Conservation (phyloP, 176 grass and related monocot genomes). For the Pontederia paniculata region DNA sequence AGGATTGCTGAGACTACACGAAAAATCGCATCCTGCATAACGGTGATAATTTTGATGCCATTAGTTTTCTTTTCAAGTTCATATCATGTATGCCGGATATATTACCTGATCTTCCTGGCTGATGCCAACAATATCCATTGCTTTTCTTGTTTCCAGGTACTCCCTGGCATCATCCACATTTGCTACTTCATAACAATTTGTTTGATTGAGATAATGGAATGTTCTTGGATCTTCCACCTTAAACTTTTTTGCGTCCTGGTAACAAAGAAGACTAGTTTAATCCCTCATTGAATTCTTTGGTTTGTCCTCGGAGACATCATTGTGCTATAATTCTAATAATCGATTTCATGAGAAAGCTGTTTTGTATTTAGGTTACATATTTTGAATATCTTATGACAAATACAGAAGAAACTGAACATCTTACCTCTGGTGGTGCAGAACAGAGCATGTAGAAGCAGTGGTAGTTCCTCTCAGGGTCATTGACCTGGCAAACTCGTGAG, state of each 20-base stretch:
- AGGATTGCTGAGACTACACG: slow-evolving; percentile 80
- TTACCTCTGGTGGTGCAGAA: slow-evolving; percentile 77
- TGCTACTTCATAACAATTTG: slow-evolving; percentile 73
- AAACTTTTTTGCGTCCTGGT: slow-evolving; percentile 77
- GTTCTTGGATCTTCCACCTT: slow-evolving; percentile 67
- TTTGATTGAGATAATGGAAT: slow-evolving; percentile 92
- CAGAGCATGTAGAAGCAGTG: slow-evolving; percentile 99
- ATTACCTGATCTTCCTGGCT: slow-evolving; percentile 81
- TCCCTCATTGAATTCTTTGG: neutral
- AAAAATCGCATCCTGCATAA: slow-evolving; percentile 85
- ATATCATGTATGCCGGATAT: neutral
- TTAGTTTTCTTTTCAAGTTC: neutral
- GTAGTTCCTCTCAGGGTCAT: slow-evolving; percentile 92
- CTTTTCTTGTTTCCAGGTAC: slow-evolving; percentile 82
- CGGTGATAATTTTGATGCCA: neutral
- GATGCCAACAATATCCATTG: slow-evolving; percentile 94
- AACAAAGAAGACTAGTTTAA: neutral
- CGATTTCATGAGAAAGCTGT: neutral
- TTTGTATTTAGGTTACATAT: neutral
- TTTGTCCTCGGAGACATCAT: too few species aligned
- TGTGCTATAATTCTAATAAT: too few species aligned
- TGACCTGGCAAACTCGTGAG: slow-evolving; percentile 82
- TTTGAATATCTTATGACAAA: too few species aligned
- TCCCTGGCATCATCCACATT: slow-evolving; percentile 89
- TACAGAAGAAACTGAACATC: slow-evolving; percentile 8